phyloP scores from a whole-genome alignment of 2,329 filamentous ascomycete genomes.

The Talaromyces sp. region DNA sequence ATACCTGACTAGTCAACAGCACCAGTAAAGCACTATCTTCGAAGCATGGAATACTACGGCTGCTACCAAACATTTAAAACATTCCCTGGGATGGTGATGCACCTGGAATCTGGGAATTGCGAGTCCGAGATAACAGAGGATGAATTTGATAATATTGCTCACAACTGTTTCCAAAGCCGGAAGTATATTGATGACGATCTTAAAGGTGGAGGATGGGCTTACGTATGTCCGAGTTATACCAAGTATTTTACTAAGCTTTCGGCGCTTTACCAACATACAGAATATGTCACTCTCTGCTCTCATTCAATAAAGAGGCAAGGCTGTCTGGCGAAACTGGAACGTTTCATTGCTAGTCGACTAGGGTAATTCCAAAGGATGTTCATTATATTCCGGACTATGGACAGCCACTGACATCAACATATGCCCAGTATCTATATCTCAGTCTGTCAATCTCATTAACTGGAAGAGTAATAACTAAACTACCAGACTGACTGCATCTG shows the following conservation, averaged over 20 bases:
- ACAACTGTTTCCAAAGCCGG: background rate
- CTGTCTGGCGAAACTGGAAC: constrained; percentile 3
- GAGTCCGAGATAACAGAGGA: constrained; percentile 8
- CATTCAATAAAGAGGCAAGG: background rate
- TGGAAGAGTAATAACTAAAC: too few relatives aligned
- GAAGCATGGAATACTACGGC: constrained; percentile 16
- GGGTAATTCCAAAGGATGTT: too few relatives aligned
- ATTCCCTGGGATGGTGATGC: constrained; percentile 15
- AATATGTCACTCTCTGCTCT: background rate
- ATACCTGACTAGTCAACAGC: constrained; percentile 10
- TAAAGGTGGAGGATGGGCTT: background rate
- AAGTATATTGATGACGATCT: constrained; percentile 2
- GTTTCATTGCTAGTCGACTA: background rate
- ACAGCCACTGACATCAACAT: too few relatives aligned
- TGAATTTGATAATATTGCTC: constrained; percentile 2
- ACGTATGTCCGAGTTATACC: background rate
- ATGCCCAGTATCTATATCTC: too few relatives aligned
- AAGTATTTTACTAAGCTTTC: constrained; percentile 2
- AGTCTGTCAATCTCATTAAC: too few relatives aligned
- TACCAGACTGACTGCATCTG: too few relatives aligned
- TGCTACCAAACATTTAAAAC: constrained; percentile 15
- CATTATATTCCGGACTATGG: too few relatives aligned
- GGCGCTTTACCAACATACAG: constrained; percentile 4
- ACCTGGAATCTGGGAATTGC: constrained; percentile 13
- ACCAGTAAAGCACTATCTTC: constrained; percentile 13